Evolutionary conservation across 306 rosid species (phyloP).

Genomic region (Fragaria iinumae): DNA sequence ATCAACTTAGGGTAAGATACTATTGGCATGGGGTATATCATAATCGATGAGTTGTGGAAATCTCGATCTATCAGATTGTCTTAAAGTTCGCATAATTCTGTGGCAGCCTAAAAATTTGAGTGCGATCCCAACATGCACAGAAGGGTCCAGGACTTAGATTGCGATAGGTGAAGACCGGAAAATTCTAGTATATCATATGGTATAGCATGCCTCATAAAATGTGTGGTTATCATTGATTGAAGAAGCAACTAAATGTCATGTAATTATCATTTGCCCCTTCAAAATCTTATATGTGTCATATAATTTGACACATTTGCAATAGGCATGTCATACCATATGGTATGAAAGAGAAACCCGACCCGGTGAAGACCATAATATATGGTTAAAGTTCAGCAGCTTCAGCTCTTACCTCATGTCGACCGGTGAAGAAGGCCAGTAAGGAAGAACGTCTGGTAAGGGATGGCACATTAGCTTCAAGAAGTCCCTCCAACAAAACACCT

Average conservation of each 20-base stretch:
- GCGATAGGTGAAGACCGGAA: background rate
- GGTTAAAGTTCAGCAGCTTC: background rate
- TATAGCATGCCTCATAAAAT: too few species aligned
- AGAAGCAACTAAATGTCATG: too few species aligned
- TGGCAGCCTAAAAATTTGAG: background rate
- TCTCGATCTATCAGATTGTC: background rate
- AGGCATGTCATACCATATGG: too few species aligned
- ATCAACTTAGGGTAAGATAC: background rate
- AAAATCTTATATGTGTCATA: too few species aligned
- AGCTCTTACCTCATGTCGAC: conserved; percentile 52
- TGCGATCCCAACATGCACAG: background rate
- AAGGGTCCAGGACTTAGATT: background rate
- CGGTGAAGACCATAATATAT: background rate
- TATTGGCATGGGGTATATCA: too few species aligned
- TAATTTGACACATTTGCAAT: too few species aligned
- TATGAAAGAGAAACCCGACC: too few species aligned
- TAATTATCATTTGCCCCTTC: too few species aligned
- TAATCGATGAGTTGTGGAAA: background rate
- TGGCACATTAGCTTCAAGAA: conserved; percentile 75
- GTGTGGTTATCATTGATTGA: too few species aligned
- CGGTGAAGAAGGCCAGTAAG: conserved; percentile 83
- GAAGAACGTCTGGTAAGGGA: conserved; percentile 51
- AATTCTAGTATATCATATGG: too few species aligned
- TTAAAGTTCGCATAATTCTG: background rate
- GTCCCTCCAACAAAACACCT: conserved; percentile 85